phyloP scores from a whole-genome alignment of 345 rosid genomes.

The Lumnitzera racemosa region DNA sequence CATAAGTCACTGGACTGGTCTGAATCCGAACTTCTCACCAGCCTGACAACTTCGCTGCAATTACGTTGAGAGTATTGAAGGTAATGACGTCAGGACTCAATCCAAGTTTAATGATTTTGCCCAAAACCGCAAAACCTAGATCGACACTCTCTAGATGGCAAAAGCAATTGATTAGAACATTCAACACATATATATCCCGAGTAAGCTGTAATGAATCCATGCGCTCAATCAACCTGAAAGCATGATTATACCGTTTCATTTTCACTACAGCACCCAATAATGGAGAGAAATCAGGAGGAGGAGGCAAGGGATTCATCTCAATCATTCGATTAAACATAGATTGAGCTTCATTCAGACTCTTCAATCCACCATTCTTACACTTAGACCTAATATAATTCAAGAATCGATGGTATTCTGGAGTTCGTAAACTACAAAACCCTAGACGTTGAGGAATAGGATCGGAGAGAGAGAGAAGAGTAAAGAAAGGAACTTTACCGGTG shows the following conservation, averaged over 20 bases:
- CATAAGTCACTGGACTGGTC: neutral
- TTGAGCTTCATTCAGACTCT: too few relatives aligned
- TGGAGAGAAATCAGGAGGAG: neutral
- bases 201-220: neutral
- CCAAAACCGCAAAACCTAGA: neutral
- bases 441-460: too few relatives aligned
- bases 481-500: too few relatives aligned
- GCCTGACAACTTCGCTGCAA: too few relatives aligned
- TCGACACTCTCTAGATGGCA: neutral
- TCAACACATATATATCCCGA: neutral
- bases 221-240: neutral
- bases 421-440: too few relatives aligned
- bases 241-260: constrained; percentile 3
- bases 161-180: neutral
- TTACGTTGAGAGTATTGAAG: neutral
- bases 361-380: too few relatives aligned
- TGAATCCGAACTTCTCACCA: too few relatives aligned
- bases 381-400: too few relatives aligned
- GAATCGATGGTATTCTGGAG: too few relatives aligned
- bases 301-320: neutral
- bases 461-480: too few relatives aligned
- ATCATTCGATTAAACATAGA: too few relatives aligned
- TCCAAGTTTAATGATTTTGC: constrained; percentile 1
- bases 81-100: neutral
- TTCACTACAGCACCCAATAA: constrained; percentile 1